These are phyloP conservation scores for Fraxinus albicans DNA, from an alignment of 305 asterid genomes.

Conservation along the genomic window DNA sequence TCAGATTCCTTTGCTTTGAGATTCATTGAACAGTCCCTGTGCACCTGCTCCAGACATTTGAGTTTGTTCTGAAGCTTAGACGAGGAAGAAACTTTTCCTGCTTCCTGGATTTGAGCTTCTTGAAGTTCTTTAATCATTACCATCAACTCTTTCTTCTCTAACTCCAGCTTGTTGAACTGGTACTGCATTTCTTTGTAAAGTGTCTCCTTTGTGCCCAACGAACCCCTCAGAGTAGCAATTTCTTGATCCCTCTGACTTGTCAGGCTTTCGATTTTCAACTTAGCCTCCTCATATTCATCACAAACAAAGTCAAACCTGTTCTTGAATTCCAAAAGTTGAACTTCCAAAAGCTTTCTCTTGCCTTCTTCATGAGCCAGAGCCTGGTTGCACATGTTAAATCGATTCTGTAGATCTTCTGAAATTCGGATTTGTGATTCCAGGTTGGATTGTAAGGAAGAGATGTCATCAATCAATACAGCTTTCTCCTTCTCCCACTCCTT, in stretches of 20 bases:
- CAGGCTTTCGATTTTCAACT: slow-evolving; percentile 50
- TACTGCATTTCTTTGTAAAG: slow-evolving; percentile 82
- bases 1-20: slow-evolving; percentile 48
- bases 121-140: slow-evolving; percentile 61
- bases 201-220: slow-evolving; percentile 58
- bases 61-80: slow-evolving; percentile 72
- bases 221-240: slow-evolving; percentile 58
- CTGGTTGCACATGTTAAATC: slow-evolving; percentile 70
- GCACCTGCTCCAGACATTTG: slow-evolving; percentile 58
- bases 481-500: slow-evolving; percentile 87
- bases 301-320: slow-evolving; percentile 51
- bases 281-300: slow-evolving; percentile 69
- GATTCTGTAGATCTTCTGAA: slow-evolving; percentile 54
- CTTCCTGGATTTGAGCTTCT: slow-evolving; percentile 70
- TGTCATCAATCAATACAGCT: slow-evolving; percentile 51
- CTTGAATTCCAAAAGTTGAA: slow-evolving; percentile 62
- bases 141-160: slow-evolving; percentile 69
- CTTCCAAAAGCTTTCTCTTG: slow-evolving; percentile 63
- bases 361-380: slow-evolving; percentile 85
- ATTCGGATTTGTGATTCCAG: slow-evolving; percentile 73
- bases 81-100: slow-evolving; percentile 49
- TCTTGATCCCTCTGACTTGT: slow-evolving; percentile 66
- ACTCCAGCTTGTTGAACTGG: slow-evolving; percentile 61
- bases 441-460: slow-evolving; percentile 54
- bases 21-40: slow-evolving; percentile 42